A percentile compares a stretch with the other conserved stretches of the same genome.
Conservation (phyloP, 257 asterid genomes). For the Solanum chmielewskii region DNA sequence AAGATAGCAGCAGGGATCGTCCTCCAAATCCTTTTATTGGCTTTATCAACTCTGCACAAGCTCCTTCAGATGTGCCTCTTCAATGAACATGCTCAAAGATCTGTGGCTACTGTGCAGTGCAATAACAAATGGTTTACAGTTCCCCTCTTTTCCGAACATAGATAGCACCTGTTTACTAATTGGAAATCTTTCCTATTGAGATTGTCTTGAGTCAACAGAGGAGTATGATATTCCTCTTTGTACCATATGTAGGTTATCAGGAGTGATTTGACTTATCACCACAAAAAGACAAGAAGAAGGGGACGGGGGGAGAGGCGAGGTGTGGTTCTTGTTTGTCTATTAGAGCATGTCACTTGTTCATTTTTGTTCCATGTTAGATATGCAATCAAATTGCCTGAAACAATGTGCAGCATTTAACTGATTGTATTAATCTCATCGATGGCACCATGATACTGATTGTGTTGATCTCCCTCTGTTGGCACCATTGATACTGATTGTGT, state of each 20-base stretch:
- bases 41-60: not conserved
- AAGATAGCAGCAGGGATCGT: not conserved
- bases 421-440: not conserved
- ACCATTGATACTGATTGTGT: not conserved
- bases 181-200: not conserved
- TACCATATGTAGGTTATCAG: not conserved
- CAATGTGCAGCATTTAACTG: not conserved
- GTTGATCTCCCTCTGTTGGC: not conserved
- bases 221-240: not conserved
- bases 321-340: not conserved
- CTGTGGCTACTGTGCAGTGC: not conserved
- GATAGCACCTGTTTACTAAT: not conserved
- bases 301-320: not conserved
- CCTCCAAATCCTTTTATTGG: not conserved
- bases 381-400: not conserved
- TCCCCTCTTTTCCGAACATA: not conserved
- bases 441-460: not conserved
- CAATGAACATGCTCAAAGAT: not conserved
- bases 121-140: not conserved
- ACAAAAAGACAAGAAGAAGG: not conserved
- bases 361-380: not conserved
- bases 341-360: not conserved
- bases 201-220: not conserved
- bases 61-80: not conserved
- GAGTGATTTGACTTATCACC: not conserved